Base-by-base conservation (phyloP, 805 yeast genomes). In the Kodamaea neixiangensis region DNA sequence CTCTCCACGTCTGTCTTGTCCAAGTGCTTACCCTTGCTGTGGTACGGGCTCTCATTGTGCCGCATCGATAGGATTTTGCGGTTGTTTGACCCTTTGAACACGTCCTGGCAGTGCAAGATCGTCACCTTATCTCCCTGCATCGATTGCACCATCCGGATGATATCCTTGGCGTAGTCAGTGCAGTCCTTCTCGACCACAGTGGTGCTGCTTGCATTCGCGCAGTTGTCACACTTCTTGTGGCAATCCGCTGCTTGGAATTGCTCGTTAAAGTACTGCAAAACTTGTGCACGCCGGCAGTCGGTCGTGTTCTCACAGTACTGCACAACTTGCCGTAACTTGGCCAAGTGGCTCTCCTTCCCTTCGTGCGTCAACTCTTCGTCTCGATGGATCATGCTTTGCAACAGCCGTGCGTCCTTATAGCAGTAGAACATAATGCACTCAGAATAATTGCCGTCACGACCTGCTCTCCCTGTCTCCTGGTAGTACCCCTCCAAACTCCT, bases 401-500 rank as follows among this genome's bases (percentile, higher is more conserved):
- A 69, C 22, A 82, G 72, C 51, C 91, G 73, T 0, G 93, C 96
- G 69, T 93, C 99, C 53, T 80, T 79, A 69, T 86, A 86, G 9
- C 85, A 79, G 66, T 87, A 94, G 59, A 81, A 93, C 79, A 93
- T 78, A 11, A 90, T 79, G 69, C 98, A 94, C 51, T 84, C 86
- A 1, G 96, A 87, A 41, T 75, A 81, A 6, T 79, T 71, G 0
- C 99, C 98, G 71, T 94, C 99, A 71, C 99, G 81, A 4, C 99
- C 99, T 3, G 98, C 99, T 68, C 99, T 83, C 6, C 99, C 99
- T 1, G 98, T 92, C 66, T 94, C 99, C 68, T 94, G 99, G 62
- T 94, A 94, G 66, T 94, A 94, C 0, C 97, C 98, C 69, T 94
- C 99, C 56, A 94, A 73, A 48, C 90, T 89, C 60, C 97, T 74